A percentile compares a stretch with the other conserved stretches of the same genome.
Conservation (phyloP, 2,329 filamentous ascomycete genomes). For the Talaromyces sp. region DNA sequence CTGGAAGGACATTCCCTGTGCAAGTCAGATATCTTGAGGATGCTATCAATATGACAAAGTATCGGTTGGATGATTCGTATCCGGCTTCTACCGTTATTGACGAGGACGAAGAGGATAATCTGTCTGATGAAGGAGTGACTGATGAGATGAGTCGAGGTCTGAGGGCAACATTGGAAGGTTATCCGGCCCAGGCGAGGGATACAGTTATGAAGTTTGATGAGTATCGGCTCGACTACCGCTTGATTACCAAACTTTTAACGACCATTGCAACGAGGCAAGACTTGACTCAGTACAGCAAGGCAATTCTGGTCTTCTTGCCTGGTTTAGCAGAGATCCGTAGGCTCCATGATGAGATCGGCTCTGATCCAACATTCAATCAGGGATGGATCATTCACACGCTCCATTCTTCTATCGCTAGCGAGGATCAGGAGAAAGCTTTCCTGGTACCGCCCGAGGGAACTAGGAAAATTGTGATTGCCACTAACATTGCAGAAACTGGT, state of each 20-base stretch:
- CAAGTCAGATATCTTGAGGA: constrained; percentile 87
- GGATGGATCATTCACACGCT: constrained; percentile 86
- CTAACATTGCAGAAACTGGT: constrained; percentile 97
- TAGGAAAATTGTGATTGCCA: constrained; percentile 92
- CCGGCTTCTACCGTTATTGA: constrained; percentile 41
- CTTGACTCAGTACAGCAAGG: constrained; percentile 74
- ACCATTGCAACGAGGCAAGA: constrained; percentile 69
- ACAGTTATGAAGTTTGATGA: constrained; percentile 79
- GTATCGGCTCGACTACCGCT: constrained; percentile 84
- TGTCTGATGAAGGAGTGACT: constrained; percentile 48
- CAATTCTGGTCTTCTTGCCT: constrained; percentile 90
- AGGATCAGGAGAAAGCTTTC: constrained; percentile 94
- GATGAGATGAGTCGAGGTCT: constrained; percentile 57
- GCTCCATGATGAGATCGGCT: constrained; percentile 78
- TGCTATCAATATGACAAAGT: constrained; percentile 82
- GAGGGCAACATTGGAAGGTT: constrained; percentile 65
- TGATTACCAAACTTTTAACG: constrained; percentile 76
- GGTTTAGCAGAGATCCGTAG: constrained; percentile 90
- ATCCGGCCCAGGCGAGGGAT: constrained; percentile 72
- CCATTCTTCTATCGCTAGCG: constrained; percentile 91
- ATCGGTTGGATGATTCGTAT: constrained; percentile 63
- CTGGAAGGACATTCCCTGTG: constrained; percentile 91
- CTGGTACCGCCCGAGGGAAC: constrained; percentile 75
- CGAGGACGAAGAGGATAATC: constrained; percentile 45
- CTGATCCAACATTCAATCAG: constrained; percentile 70